A percentile compares a stretch with the other conserved stretches of the same genome.
These are phyloP conservation scores for Oidiodendron maius DNA, from an alignment of 495 filamentous ascomycete species.

Conservation along the genomic window DNA sequence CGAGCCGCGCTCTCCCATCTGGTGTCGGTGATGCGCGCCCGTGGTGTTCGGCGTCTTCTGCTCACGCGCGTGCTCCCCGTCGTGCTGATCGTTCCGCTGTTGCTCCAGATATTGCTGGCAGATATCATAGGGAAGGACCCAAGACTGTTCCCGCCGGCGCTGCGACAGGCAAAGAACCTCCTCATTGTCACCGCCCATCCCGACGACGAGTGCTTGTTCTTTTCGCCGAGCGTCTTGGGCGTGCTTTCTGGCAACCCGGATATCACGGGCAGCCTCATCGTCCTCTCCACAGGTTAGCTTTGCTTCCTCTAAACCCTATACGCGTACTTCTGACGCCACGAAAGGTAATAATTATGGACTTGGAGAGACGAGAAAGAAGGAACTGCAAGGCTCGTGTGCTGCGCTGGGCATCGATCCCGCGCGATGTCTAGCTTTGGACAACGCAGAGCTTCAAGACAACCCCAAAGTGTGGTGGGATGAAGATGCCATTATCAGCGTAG, in stretches of 20 bases:
- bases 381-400: constrained; percentile 31
- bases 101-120: constrained; percentile 33
- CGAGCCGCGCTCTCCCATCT: neutral
- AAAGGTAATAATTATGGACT: constrained; percentile 37
- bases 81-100: constrained; percentile 25
- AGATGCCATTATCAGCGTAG: constrained; percentile 24
- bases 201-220: constrained; percentile 39
- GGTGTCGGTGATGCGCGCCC: neutral
- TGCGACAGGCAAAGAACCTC: constrained; percentile 30
- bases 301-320: neutral
- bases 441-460: constrained; percentile 32
- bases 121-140: constrained; percentile 32
- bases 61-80: constrained; percentile 21
- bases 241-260: constrained; percentile 27
- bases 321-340: neutral
- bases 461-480: constrained; percentile 37
- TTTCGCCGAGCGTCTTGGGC: constrained; percentile 34
- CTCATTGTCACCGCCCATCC: constrained; percentile 37
- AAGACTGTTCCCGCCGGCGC: constrained; percentile 30
- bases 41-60: neutral
- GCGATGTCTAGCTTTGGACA: constrained; percentile 30
- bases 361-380: constrained; percentile 27
- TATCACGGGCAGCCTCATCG: constrained; percentile 28
- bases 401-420: constrained; percentile 27
- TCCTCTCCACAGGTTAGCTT: constrained; percentile 33